phyloP scores from a whole-genome alignment of 2,329 filamentous ascomycete species.

The Monosporascus sp. region DNA sequence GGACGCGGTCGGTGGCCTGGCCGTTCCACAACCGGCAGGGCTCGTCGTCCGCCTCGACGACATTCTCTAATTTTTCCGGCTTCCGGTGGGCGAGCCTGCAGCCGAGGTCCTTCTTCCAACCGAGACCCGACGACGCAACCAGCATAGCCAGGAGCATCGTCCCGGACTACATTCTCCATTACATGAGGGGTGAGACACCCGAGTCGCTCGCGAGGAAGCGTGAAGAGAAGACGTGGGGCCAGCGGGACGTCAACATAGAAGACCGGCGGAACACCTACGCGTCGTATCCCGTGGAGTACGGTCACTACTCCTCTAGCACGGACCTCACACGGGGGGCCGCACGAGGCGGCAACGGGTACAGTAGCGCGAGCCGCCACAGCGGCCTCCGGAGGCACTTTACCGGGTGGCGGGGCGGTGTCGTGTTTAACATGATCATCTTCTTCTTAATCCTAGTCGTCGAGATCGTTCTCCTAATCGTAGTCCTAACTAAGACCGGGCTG shows the following conservation, averaged over 20 bases:
- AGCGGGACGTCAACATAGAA: conserved; percentile 28
- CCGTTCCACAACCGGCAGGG: conserved; percentile 24
- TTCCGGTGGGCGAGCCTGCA: conserved; percentile 22
- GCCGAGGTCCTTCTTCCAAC: conserved; percentile 21
- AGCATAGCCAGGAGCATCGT: conserved; percentile 41
- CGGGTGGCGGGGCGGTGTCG: conserved; percentile 46
- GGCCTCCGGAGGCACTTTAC: conserved; percentile 26
- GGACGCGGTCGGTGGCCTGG: conserved; percentile 21
- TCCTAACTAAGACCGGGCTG: conserved; percentile 28
- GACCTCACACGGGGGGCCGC: conserved; percentile 12
- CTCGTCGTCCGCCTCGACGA: conserved; percentile 22
- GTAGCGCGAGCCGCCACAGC: conserved; percentile 24
- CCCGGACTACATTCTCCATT: conserved; percentile 53
- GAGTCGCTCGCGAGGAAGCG: conserved; percentile 45
- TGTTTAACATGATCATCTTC: conserved; percentile 38
- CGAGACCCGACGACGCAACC: conserved; percentile 20
- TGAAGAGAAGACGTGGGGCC: conserved; percentile 29
- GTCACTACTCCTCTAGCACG: conserved; percentile 22
- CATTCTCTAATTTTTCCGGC: conserved; percentile 20
- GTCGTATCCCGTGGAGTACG: conserved; percentile 33
- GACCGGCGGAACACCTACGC: conserved; percentile 23
- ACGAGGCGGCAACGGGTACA: conserved; percentile 13
- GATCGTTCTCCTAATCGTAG: conserved; percentile 35
- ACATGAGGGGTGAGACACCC: conserved; percentile 50
- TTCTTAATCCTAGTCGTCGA: conserved; percentile 32